Evolutionary conservation across 768 basidiomycete genomes (phyloP).

Genomic region (Pleurotus salmoneostramineus): DNA sequence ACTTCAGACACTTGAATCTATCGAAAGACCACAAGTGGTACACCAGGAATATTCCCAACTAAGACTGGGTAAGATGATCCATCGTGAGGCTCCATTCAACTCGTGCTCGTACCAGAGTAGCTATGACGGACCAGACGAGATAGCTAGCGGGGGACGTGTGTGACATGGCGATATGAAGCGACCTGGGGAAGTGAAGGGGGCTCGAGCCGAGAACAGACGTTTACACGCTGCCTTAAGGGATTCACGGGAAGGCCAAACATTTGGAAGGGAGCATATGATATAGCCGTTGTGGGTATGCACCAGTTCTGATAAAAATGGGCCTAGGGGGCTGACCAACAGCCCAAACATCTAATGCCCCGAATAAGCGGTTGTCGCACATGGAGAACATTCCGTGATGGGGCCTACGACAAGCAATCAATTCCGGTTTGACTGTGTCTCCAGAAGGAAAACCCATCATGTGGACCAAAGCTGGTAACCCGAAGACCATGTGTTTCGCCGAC

Average conservation of each 20-base stretch:
- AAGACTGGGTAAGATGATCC: background rate
- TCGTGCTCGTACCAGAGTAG: slow-evolving; percentile 38
- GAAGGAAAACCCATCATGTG: slow-evolving; percentile 4
- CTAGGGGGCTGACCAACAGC: background rate
- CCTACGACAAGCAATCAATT: slow-evolving; percentile 3
- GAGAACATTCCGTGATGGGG: background rate
- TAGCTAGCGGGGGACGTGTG: slow-evolving; percentile 58
- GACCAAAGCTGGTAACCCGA: background rate
- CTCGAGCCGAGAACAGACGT: background rate
- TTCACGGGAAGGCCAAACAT: background rate
- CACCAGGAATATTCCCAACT: slow-evolving; percentile 63
- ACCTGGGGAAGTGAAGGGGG: background rate
- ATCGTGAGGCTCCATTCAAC: background rate
- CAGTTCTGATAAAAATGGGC: background rate
- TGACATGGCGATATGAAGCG: slow-evolving; percentile 39
- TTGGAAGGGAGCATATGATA: slow-evolving; percentile 6
- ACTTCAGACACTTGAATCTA: slow-evolving; percentile 71
- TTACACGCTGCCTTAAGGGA: background rate
- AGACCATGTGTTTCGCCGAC: slow-evolving; percentile 4
- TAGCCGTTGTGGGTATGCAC: background rate
- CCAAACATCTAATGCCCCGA: background rate
- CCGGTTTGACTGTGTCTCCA: background rate
- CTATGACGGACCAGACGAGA: slow-evolving; percentile 61
- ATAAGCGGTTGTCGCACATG: slow-evolving; percentile 2
- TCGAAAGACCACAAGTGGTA: slow-evolving; percentile 82